A percentile compares a stretch with the other conserved stretches of the same genome.
Evolutionary conservation across 192 early-diverging fungal genomes (phyloP).

Genomic region (Umbelopsis isabellina): DNA sequence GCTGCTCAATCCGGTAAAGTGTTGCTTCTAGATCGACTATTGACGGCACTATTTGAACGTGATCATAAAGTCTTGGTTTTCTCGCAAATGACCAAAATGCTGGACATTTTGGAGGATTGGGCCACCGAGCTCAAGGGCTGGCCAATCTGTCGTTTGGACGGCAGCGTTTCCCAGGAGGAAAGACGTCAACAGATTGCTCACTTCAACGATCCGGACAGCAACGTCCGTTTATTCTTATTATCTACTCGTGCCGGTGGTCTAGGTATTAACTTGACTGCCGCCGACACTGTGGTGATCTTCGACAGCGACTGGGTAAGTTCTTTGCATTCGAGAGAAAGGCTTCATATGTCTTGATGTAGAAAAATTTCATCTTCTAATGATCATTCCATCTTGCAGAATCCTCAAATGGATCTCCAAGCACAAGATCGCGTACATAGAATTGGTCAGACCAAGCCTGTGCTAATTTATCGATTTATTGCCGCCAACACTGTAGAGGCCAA

Average conservation of each 20-base stretch:
- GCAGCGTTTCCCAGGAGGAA: conserved; percentile 78
- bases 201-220: conserved; percentile 62
- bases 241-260: conserved; percentile 96
- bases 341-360: too few species aligned
- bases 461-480: conserved; percentile 88
- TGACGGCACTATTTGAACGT: conserved; percentile 75
- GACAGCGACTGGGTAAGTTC: conserved; percentile 88
- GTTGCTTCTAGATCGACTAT: conserved; percentile 77
- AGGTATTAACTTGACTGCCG: conserved; percentile 96
- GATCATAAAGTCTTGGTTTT: conserved; percentile 95
- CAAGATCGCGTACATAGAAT: conserved; percentile 97
- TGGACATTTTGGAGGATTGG: conserved; percentile 95
- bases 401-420: conserved; percentile 97
- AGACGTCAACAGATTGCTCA: conserved; percentile 79
- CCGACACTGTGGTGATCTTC: conserved; percentile 95
- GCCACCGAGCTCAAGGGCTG: conserved; percentile 75
- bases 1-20: conserved; percentile 87
- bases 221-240: conserved; percentile 81
- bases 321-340: too few species aligned
- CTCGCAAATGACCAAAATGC: conserved; percentile 87
- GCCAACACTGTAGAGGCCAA: conserved; percentile 83
- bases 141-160: conserved; percentile 90
- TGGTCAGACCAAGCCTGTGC: conserved; percentile 90
- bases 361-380: too few species aligned
- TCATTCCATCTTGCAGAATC: conserved; percentile 79